phyloP scores from a whole-genome alignment of 163 green algal genomes.

The Chlorella variabilis region DNA sequence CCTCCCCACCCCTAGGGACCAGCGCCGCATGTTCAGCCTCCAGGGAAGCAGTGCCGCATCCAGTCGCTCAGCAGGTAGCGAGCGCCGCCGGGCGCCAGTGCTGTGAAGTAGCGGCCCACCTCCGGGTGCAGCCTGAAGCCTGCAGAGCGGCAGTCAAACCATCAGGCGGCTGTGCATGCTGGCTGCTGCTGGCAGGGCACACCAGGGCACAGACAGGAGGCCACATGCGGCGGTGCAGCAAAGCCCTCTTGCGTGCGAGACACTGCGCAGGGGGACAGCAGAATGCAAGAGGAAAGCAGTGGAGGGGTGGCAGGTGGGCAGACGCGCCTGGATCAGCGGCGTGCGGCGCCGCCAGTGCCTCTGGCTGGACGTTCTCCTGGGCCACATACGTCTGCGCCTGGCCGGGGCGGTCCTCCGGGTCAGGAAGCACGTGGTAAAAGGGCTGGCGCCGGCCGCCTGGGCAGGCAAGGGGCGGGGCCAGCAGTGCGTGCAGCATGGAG shows the following conservation, averaged over 20 bases:
- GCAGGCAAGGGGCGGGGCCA: no score
- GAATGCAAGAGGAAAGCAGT: no score
- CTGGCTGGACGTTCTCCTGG: conserved; percentile 55
- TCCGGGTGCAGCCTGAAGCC: conserved; percentile 42
- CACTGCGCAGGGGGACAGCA: no score
- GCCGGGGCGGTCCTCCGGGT: conserved; percentile 45
- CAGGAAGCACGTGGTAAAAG: conserved; percentile 65
- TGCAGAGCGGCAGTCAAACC: not conserved
- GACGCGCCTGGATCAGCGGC: no score
- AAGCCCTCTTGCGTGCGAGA: no score
- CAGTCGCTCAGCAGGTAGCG: conserved; percentile 11
- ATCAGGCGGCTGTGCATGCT: not conserved
- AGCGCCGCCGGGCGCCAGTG: not conserved
- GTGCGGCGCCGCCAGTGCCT: conserved; percentile 27
- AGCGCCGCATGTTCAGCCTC: no score
- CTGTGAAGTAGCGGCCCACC: conserved; percentile 30
- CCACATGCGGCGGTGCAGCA: no score
- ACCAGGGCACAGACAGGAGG: not conserved
- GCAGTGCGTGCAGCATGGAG: not conserved
- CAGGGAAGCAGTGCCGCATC: conserved; percentile 16
- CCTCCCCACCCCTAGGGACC: no score
- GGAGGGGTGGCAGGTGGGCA: no score
- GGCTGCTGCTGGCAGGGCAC: no score
- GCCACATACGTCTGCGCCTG: conserved; percentile 63
- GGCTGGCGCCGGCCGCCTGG: conserved; percentile 55